Percentiles rank a stretch among this genome's conserved stretches.
These are phyloP conservation scores for Neocucurbitaria cava DNA, from an alignment of 2,329 filamentous ascomycete genomes.

Conservation along the genomic window DNA sequence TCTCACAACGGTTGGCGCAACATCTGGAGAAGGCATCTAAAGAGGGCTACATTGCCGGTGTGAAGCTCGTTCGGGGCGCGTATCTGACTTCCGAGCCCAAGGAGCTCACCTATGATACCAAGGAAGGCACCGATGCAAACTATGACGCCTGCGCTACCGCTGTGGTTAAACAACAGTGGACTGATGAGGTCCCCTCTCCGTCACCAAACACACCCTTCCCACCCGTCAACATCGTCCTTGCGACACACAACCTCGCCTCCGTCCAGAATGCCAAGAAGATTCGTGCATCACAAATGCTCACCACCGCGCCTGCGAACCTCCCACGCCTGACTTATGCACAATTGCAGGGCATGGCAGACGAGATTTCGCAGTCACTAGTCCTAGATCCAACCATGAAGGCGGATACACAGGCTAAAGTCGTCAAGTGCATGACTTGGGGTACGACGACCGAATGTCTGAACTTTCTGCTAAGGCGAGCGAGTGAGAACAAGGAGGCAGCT, in stretches of 20 bases:
- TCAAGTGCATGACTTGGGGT: conserved; percentile 66
- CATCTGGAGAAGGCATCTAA: conserved; percentile 57
- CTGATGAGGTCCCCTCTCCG: conserved; percentile 56
- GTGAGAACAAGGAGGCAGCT: conserved; percentile 68
- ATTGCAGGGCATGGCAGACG: conserved; percentile 94
- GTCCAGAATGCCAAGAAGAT: conserved; percentile 63
- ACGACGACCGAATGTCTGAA: conserved; percentile 77
- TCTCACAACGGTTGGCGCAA: conserved; percentile 50
- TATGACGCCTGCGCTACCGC: conserved; percentile 76
- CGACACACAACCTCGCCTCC: conserved; percentile 81
- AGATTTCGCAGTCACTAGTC: conserved; percentile 71
- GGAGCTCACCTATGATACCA: conserved; percentile 60
- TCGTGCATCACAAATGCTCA: conserved; percentile 53
- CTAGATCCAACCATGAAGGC: conserved; percentile 50
- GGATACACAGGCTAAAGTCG: conserved; percentile 53
- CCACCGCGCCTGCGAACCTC: conserved; percentile 38
- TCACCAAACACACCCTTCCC: conserved; percentile 46
- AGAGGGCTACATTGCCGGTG: conserved; percentile 60
- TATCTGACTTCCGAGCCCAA: conserved; percentile 61
- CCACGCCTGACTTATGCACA: conserved; percentile 70
- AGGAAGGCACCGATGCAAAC: conserved; percentile 62
- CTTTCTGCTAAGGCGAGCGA: conserved; percentile 67
- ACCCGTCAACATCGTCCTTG: conserved; percentile 70
- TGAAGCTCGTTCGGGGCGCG: conserved; percentile 65
- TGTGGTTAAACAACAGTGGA: conserved; percentile 71